These are phyloP conservation scores for Cercophora scortea DNA, from an alignment of 495 filamentous ascomycete species.

Conservation along the genomic window DNA sequence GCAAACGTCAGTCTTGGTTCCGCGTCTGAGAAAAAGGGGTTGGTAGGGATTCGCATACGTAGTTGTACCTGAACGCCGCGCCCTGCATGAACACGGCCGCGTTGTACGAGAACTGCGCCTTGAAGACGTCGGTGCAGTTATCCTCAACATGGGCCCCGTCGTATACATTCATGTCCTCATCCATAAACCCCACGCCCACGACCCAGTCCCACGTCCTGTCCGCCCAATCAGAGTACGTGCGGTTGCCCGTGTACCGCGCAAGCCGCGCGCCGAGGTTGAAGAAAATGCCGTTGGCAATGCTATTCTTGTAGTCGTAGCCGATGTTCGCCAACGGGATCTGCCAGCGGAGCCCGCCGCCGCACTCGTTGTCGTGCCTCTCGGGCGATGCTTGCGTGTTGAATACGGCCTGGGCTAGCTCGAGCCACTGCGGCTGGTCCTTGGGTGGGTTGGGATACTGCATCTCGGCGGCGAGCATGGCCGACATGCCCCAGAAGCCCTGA, in stretches of 20 bases:
- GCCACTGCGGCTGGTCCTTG: slow-evolving; percentile 52
- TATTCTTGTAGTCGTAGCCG: slow-evolving; percentile 75
- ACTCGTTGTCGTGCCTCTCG: slow-evolving; percentile 45
- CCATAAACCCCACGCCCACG: slow-evolving; percentile 52
- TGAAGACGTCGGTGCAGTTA: slow-evolving; percentile 52
- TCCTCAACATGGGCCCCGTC: slow-evolving; percentile 56
- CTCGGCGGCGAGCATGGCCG: slow-evolving; percentile 63
- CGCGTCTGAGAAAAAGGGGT: not conserved
- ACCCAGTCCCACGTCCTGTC: slow-evolving; percentile 67
- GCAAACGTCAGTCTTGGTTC: not conserved
- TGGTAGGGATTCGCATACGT: slow-evolving; percentile 28
- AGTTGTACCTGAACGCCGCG: slow-evolving; percentile 68
- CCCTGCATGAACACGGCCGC: slow-evolving; percentile 59
- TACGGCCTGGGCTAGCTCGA: slow-evolving; percentile 61
- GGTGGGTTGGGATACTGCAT: slow-evolving; percentile 53
- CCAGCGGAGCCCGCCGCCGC: slow-evolving; percentile 67
- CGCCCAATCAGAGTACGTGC: slow-evolving; percentile 71
- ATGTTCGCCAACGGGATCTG: slow-evolving; percentile 64
- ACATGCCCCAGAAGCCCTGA: slow-evolving; percentile 70
- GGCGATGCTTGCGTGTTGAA: slow-evolving; percentile 59
- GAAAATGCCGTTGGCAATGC: slow-evolving; percentile 61
- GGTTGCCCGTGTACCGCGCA: slow-evolving; percentile 64
- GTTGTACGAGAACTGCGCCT: slow-evolving; percentile 63
- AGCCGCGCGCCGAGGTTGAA: slow-evolving; percentile 73
- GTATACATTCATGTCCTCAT: slow-evolving; percentile 42